Conservation (phyloP, 306 rosid genomes). For the Gastrolobium bilobum region DNA sequence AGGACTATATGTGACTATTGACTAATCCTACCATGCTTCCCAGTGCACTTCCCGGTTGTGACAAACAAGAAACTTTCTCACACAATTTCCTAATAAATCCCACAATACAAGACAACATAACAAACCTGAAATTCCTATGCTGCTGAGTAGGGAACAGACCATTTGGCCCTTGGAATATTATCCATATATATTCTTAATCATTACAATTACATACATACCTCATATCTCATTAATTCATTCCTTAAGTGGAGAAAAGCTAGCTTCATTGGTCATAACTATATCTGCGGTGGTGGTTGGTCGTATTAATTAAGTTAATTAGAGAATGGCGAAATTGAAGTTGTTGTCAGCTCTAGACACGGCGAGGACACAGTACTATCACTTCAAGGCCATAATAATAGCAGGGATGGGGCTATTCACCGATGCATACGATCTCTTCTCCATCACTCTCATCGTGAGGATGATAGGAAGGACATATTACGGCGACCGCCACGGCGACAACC, state of each 20-base stretch:
- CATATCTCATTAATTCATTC: too few species aligned
- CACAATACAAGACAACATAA: neutral
- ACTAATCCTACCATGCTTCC: too few species aligned
- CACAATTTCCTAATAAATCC: neutral
- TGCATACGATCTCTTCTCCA: constrained; percentile 79
- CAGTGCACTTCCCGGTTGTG: neutral
- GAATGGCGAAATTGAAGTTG: constrained; percentile 66
- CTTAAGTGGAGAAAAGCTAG: neutral
- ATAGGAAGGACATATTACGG: constrained; percentile 67
- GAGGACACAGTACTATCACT: constrained; percentile 77
- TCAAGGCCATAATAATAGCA: constrained; percentile 84
- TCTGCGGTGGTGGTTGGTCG: too few species aligned
- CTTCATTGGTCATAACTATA: neutral
- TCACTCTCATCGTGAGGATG: constrained; percentile 61
- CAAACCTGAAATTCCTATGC: neutral
- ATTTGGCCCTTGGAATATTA: too few species aligned
- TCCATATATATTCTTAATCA: neutral
- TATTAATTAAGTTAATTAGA: neutral
- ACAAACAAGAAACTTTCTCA: neutral
- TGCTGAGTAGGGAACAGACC: too few species aligned
- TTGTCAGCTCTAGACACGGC: constrained; percentile 79
- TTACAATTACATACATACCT: too few species aligned
- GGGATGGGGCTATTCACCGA: constrained; percentile 94
- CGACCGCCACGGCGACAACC: neutral
- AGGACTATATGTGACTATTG: too few species aligned